Conservation (phyloP, 1,139 yeast genomes). For the Pichia sp. region DNA sequence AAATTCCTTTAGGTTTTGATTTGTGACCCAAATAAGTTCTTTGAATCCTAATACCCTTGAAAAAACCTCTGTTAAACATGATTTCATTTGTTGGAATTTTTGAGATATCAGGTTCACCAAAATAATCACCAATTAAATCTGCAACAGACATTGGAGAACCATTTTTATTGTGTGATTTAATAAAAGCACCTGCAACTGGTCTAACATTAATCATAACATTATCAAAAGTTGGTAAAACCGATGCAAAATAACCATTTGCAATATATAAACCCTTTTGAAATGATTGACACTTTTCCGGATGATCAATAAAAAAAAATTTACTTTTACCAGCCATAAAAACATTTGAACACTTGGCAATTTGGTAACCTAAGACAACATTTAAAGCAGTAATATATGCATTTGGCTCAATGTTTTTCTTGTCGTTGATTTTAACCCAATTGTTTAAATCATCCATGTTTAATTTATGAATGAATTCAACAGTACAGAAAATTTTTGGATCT, state of each 20-base stretch:
- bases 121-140: conserved; percentile 20
- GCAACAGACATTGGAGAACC: conserved; percentile 23
- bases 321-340: conserved; percentile 26
- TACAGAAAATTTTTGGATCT: conserved; percentile 15
- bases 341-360: conserved; percentile 19
- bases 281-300: conserved; percentile 20
- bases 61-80: conserved; percentile 15
- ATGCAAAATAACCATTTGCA: conserved; percentile 21
- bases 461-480: conserved; percentile 18
- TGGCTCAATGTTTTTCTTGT: conserved; percentile 18
- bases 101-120: conserved; percentile 15
- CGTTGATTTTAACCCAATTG: conserved; percentile 31
- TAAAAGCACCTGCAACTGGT: conserved; percentile 21
- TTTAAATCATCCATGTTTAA: conserved; percentile 19
- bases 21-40: conserved; percentile 21
- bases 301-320: conserved; percentile 27
- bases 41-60: conserved; percentile 20
- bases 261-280: conserved; percentile 21
- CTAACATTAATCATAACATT: conserved; percentile 20
- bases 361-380: conserved; percentile 19
- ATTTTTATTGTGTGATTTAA: conserved; percentile 21
- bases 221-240: conserved; percentile 21
- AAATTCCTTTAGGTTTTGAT: conserved; percentile 20
- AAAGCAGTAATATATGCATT: conserved; percentile 21
- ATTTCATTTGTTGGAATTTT: conserved; percentile 13